Evolutionary conservation across 2,329 filamentous ascomycete species (phyloP).

Genomic region (Colletotrichum eremochloae): DNA sequence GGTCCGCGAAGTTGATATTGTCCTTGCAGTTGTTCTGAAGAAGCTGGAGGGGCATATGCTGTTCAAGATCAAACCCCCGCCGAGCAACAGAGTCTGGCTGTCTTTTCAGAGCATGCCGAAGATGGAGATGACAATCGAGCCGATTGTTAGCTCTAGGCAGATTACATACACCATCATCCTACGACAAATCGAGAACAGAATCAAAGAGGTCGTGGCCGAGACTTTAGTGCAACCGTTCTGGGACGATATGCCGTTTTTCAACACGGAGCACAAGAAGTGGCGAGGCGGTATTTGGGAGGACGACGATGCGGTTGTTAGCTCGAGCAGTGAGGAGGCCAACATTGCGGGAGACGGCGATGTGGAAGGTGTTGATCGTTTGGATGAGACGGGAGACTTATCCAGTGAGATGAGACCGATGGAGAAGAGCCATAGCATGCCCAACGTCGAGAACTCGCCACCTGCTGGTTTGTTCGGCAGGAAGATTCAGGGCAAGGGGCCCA

Average conservation of each 20-base stretch:
- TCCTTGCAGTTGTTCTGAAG: constrained; percentile 87
- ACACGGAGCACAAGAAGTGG: constrained; percentile 82
- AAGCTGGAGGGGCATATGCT: constrained; percentile 87
- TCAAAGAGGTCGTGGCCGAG: constrained; percentile 93
- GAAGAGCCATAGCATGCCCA: constrained; percentile 67
- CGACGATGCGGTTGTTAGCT: constrained; percentile 61
- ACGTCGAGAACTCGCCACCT: constrained; percentile 55
- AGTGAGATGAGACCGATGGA: constrained; percentile 63
- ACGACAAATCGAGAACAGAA: constrained; percentile 92
- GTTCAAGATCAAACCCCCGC: constrained; percentile 91
- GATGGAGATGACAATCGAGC: constrained; percentile 94
- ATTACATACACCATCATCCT: constrained; percentile 95
- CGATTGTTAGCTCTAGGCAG: constrained; percentile 93
- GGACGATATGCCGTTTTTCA: constrained; percentile 94
- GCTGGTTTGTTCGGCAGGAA: constrained; percentile 66
- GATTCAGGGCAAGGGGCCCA: constrained; percentile 53
- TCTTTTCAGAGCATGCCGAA: constrained; percentile 95
- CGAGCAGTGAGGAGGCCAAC: constrained; percentile 53
- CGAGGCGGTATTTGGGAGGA: constrained; percentile 85
- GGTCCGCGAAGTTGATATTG: constrained; percentile 86
- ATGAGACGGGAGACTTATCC: constrained; percentile 55
- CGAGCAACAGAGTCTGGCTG: constrained; percentile 96
- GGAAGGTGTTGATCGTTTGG: constrained; percentile 60
- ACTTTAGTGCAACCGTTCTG: constrained; percentile 93
- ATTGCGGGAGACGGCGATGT: constrained; percentile 61